phyloP scores from a whole-genome alignment of 768 basidiomycete genomes.

The Nidularia pulvinata region DNA sequence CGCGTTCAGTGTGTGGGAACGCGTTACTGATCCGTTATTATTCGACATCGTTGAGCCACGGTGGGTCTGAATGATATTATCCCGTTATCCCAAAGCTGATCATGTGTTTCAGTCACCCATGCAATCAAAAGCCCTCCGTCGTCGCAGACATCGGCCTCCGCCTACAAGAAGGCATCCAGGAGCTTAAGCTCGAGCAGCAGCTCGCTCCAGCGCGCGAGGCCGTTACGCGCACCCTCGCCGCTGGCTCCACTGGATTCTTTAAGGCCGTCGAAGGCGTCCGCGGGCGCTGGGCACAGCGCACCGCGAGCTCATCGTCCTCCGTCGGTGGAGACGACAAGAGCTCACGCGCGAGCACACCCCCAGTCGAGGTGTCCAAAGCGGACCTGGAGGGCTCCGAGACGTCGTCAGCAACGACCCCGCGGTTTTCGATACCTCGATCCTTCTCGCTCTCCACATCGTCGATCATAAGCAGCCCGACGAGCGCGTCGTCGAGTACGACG shows the following conservation, averaged over 20 bases:
- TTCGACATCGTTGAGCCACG: conserved; percentile 97
- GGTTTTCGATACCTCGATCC: conserved; percentile 15
- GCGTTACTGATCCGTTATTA: conserved; percentile 85
- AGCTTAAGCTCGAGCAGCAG: conserved; percentile 90
- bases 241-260: conserved; percentile 80
- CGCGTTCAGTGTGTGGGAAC: conserved; percentile 90
- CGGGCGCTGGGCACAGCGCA: conserved; percentile 59
- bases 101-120: conserved; percentile 71
- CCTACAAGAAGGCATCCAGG: conserved; percentile 92
- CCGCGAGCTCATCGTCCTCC: conserved; percentile 9
- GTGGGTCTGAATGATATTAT: conserved; percentile 33
- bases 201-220: conserved; percentile 94
- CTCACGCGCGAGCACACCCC: conserved; percentile 31
- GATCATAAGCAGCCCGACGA: not conserved
- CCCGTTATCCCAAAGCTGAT: not conserved
- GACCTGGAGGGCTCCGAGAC: conserved; percentile 23
- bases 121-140: conserved; percentile 86
- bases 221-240: conserved; percentile 71
- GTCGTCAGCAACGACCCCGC: conserved; percentile 3
- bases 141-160: conserved; percentile 92
- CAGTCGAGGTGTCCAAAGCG: conserved; percentile 34
- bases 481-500: conserved; percentile 1
- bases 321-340: conserved; percentile 14
- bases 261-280: conserved; percentile 90
- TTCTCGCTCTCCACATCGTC: conserved; percentile 13